phyloP scores from a whole-genome alignment of 2,329 filamentous ascomycete genomes.

The Aspergillus luchuensis region DNA sequence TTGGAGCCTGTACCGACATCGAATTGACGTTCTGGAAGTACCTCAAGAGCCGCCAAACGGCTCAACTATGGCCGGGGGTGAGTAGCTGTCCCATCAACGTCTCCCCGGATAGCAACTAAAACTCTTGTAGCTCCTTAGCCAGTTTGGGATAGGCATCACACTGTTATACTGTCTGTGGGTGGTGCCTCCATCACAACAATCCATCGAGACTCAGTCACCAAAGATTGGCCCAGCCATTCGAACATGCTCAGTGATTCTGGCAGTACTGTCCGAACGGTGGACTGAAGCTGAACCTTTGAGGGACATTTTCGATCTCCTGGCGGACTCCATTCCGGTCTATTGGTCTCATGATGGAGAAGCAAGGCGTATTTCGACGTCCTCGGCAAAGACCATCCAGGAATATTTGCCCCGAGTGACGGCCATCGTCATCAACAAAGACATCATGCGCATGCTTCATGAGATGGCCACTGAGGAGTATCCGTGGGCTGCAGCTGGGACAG shows the following conservation, averaged over 20 bases:
- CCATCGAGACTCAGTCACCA: not conserved
- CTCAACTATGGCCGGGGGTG: constrained; percentile 6
- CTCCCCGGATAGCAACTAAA: not conserved
- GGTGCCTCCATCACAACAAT: not conserved
- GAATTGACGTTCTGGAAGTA: constrained; percentile 1
- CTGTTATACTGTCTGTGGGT: constrained; percentile 3
- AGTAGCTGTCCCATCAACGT: not conserved
- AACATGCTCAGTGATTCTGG: not conserved
- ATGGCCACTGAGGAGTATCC: constrained; percentile 1
- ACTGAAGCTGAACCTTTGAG: not conserved
- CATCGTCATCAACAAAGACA: constrained; percentile 5
- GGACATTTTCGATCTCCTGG: constrained; percentile 1
- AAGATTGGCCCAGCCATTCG: not conserved
- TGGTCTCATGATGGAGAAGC: not conserved
- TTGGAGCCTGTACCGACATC: constrained; percentile 3
- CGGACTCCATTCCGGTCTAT: not conserved
- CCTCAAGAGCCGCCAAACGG: constrained; percentile 5
- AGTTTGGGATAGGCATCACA: constrained; percentile 1
- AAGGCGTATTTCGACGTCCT: not conserved
- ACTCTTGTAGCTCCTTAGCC: not conserved
- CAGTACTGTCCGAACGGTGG: constrained; percentile 2
- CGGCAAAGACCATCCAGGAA: not conserved
- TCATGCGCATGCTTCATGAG: constrained; percentile 3
- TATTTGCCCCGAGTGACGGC: not conserved
- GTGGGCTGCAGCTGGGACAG: not conserved